phyloP scores from a whole-genome alignment of 1,139 yeast species.

The Yarrowia galli region DNA sequence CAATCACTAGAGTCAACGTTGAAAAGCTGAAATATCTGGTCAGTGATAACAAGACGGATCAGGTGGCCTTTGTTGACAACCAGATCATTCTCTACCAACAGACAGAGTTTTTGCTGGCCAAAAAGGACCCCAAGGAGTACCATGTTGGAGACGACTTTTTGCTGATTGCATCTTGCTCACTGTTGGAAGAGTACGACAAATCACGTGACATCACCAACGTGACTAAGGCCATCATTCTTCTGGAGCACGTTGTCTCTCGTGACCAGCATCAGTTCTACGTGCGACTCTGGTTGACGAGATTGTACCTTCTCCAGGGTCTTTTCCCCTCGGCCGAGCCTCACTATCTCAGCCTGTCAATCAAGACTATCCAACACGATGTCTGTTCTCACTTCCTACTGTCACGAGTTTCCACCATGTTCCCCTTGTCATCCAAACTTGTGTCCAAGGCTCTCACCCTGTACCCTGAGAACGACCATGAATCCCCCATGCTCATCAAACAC shows the following conservation, averaged over 20 bases:
- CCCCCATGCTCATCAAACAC: conserved; percentile 55
- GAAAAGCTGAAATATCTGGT: conserved; percentile 55
- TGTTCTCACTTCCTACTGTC: conserved; percentile 64
- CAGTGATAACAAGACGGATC: conserved; percentile 43
- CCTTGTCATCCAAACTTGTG: conserved; percentile 46
- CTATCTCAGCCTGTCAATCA: conserved; percentile 65
- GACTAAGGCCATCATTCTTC: conserved; percentile 52
- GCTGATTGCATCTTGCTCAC: conserved; percentile 54
- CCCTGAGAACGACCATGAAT: conserved; percentile 63
- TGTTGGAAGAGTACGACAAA: conserved; percentile 42
- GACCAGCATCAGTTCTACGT: conserved; percentile 74
- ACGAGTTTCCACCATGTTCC: conserved; percentile 56
- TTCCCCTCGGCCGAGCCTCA: conserved; percentile 59
- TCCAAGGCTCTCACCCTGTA: conserved; percentile 50
- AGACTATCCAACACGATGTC: conserved; percentile 82
- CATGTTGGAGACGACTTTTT: conserved; percentile 71
- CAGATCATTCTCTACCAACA: conserved; percentile 53
- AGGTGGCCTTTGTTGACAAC: conserved; percentile 42
- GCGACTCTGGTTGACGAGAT: conserved; percentile 71
- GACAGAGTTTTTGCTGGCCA: conserved; percentile 49
- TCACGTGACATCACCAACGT: conserved; percentile 43
- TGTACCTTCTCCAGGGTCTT: conserved; percentile 68
- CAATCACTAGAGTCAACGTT: conserved; percentile 57
- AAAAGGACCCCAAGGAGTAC: conserved; percentile 64
- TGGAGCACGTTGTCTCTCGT: conserved; percentile 58